Conservation (phyloP, 2,329 filamentous ascomycete species). For the Rutstroemia sp. region DNA sequence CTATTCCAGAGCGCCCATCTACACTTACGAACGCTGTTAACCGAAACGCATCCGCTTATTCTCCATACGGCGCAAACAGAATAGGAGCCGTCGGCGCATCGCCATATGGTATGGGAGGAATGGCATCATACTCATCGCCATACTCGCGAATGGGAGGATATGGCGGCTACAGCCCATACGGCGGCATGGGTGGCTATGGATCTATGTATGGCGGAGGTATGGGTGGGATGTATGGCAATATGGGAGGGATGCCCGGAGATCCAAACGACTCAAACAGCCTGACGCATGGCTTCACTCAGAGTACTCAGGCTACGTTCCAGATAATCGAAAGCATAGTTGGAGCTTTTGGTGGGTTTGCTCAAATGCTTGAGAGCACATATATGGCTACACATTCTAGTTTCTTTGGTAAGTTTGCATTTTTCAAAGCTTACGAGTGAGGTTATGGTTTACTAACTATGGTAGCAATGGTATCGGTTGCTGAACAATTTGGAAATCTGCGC, state of each 20-base stretch:
- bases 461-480: constrained; percentile 98
- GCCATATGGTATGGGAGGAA: constrained; percentile 25
- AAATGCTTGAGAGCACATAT: constrained; percentile 99
- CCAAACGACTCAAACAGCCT: constrained; percentile 88
- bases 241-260: constrained; percentile 48
- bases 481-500: constrained; percentile 89
- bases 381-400: constrained; percentile 99
- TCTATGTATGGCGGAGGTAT: constrained; percentile 27
- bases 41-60: constrained; percentile 81
- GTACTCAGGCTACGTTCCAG: constrained; percentile 94
- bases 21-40: constrained; percentile 75
- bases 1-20: constrained; percentile 73
- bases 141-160: constrained; percentile 37
- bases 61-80: constrained; percentile 50
- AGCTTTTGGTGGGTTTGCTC: constrained; percentile 93
- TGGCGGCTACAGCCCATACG: constrained; percentile 27
- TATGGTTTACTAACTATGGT: constrained; percentile 17
- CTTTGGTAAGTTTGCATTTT: constrained; percentile 61
- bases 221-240: constrained; percentile 34
- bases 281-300: constrained; percentile 91
- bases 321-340: constrained; percentile 96
- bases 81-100: constrained; percentile 43
- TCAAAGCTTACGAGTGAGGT: neutral
- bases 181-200: constrained; percentile 37
- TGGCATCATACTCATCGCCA: constrained; percentile 41